Evolutionary conservation across 331 rosid species (phyloP).

Genomic region (Rosa hybrid): DNA sequence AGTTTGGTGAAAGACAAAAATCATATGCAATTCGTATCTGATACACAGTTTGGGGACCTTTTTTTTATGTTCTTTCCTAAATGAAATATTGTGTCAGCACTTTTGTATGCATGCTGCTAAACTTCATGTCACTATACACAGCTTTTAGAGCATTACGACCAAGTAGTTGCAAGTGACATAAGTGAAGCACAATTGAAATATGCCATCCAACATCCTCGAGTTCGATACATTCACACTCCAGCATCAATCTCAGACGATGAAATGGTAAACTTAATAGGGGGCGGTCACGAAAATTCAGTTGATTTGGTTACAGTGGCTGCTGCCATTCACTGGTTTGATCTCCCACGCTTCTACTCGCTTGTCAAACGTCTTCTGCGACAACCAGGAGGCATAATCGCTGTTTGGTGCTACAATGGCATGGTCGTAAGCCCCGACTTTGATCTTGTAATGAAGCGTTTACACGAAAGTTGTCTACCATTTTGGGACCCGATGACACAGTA

Average conservation of each 20-base stretch:
- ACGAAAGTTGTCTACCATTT: background rate
- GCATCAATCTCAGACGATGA: conserved; percentile 10
- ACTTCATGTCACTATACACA: background rate
- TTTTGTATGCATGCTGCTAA: too few relatives aligned
- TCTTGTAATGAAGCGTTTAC: background rate
- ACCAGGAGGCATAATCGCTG: conserved; percentile 27
- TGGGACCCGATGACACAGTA: background rate
- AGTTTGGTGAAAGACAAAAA: too few relatives aligned
- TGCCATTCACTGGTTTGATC: conserved; percentile 36
- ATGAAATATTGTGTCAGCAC: too few relatives aligned
- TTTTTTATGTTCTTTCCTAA: too few relatives aligned
- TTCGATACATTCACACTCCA: conserved; percentile 23
- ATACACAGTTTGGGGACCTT: too few relatives aligned
- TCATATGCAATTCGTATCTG: too few relatives aligned
- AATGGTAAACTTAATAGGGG: conserved; percentile 12
- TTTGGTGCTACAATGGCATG: conserved; percentile 16
- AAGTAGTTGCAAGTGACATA: conserved; percentile 21
- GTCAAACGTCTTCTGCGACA: conserved; percentile 20
- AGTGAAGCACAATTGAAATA: conserved; percentile 14
- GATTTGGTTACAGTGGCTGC: conserved; percentile 26
- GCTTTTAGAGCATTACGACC: conserved; percentile 20
- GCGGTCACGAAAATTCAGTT: conserved; percentile 16
- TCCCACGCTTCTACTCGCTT: conserved; percentile 20
- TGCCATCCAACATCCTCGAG: conserved; percentile 16
- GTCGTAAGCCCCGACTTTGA: conserved; percentile 19